Conservation (phyloP, 2,329 filamentous ascomycete species). For the Aspergillus arachidicola region DNA sequence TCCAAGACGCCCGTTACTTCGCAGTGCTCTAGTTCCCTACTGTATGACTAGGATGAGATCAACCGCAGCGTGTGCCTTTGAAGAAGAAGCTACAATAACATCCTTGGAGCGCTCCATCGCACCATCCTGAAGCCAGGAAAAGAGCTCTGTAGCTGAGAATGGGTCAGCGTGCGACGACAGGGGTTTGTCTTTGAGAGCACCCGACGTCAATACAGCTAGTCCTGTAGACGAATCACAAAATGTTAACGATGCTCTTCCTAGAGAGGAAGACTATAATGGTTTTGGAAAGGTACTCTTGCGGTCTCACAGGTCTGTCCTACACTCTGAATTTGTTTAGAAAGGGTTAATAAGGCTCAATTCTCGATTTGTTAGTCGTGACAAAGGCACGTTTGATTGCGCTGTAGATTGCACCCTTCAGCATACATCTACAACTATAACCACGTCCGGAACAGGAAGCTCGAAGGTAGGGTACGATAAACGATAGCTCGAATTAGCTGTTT, state of each 20-base stretch:
- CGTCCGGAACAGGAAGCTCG: background rate
- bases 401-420: conserved; percentile 2
- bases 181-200: background rate
- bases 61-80: background rate
- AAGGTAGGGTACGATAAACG: background rate
- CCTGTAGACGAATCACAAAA: background rate
- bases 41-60: background rate
- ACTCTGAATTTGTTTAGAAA: background rate
- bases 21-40: background rate
- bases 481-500: background rate
- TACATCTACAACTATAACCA: conserved; percentile 1
- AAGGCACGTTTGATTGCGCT: background rate
- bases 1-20: no score
- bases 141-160: background rate
- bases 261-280: background rate
- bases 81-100: no score
- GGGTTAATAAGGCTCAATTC: background rate
- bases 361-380: background rate
- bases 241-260: background rate
- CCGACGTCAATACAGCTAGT: background rate
- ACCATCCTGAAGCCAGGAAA: background rate
- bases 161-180: background rate
- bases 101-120: background rate
- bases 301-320: background rate
- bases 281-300: background rate